phyloP scores from a whole-genome alignment of 345 rosid genomes.

The Acer campestre region DNA sequence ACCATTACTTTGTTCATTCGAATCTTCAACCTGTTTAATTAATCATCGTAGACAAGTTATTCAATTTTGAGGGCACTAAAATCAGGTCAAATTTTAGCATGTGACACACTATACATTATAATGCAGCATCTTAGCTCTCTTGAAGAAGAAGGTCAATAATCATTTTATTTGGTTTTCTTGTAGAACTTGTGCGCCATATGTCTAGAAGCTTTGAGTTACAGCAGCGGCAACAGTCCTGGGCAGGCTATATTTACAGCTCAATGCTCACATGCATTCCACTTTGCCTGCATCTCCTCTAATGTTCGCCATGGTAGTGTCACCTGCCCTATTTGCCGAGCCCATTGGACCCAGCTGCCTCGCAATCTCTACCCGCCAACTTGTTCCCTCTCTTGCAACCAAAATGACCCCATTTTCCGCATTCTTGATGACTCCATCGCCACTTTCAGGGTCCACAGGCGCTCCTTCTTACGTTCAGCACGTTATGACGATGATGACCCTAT shows the following conservation, averaged over 20 bases:
- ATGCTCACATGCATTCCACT: constrained; percentile 87
- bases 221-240: constrained; percentile 56
- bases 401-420: constrained; percentile 68
- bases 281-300: constrained; percentile 78
- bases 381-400: constrained; percentile 50
- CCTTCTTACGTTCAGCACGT: constrained; percentile 72
- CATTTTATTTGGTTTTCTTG: constrained; percentile 17
- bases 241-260: constrained; percentile 87
- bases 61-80: constrained; percentile 2
- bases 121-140: background rate
- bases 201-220: constrained; percentile 67
- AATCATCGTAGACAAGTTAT: constrained; percentile 8
- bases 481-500: constrained; percentile 87
- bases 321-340: constrained; percentile 91
- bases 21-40: background rate
- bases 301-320: constrained; percentile 87
- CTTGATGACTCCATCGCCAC: constrained; percentile 80
- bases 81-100: constrained; percentile 1
- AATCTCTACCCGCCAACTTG: constrained; percentile 47
- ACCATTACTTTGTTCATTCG: background rate
- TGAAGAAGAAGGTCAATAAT: background rate
- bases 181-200: constrained; percentile 86
- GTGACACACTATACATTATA: background rate
- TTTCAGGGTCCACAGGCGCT: constrained; percentile 73
- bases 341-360: constrained; percentile 93